These are phyloP conservation scores for Ophiostoma novo-ulmi DNA, from an alignment of 2,329 filamentous ascomycete species.

Conservation along the genomic window DNA sequence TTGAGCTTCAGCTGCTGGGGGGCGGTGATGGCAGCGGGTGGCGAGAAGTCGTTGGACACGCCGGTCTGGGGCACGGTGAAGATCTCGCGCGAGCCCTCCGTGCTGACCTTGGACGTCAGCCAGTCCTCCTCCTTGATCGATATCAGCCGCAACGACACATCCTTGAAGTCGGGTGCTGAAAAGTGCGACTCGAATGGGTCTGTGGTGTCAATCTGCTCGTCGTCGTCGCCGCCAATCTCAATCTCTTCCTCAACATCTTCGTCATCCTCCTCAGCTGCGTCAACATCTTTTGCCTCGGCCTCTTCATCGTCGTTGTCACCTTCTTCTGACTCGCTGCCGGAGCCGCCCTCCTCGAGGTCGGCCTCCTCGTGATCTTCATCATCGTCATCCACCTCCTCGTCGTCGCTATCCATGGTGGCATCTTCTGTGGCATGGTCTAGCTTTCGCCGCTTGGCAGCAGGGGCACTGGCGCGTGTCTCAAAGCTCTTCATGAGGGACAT, in stretches of 20 bases:
- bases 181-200: slow-evolving; percentile 85
- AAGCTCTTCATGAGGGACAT: slow-evolving; percentile 55
- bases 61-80: slow-evolving; percentile 44
- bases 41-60: slow-evolving; percentile 32
- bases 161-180: slow-evolving; percentile 57
- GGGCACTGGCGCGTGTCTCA: slow-evolving; percentile 43
- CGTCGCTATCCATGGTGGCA: slow-evolving; percentile 6
- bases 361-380: neutral
- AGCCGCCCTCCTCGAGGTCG: slow-evolving; percentile 22
- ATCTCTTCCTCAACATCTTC: slow-evolving; percentile 27
- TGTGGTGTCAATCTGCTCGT: slow-evolving; percentile 41
- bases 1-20: slow-evolving; percentile 59
- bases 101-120: slow-evolving; percentile 43
- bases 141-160: slow-evolving; percentile 51
- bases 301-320: slow-evolving; percentile 24
- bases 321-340: slow-evolving; percentile 27
- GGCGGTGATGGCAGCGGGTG: slow-evolving; percentile 37
- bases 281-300: slow-evolving; percentile 30
- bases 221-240: slow-evolving; percentile 43
- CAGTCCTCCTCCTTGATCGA: slow-evolving; percentile 49
- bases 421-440: slow-evolving; percentile 38
- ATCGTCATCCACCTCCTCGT: neutral
- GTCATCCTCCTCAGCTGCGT: slow-evolving; percentile 17
- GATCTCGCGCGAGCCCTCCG: slow-evolving; percentile 46
- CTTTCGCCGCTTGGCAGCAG: slow-evolving; percentile 52